Evolutionary conservation across 2,329 filamentous ascomycete species (phyloP).

Genomic region (Lecanicillium sp.): DNA sequence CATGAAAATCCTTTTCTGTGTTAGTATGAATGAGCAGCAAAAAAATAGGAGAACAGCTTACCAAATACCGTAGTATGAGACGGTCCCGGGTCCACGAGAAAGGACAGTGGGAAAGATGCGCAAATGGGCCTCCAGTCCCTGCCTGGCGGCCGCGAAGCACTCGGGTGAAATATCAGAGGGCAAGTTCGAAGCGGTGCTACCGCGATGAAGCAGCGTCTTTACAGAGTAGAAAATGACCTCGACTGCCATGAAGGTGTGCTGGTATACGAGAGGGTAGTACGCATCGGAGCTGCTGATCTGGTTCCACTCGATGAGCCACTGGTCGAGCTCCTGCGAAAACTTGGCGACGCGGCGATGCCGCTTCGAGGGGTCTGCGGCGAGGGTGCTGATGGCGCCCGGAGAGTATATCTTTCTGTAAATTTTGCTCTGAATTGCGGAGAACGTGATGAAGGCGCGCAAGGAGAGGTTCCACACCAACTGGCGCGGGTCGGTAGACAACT

Average conservation of each 20-base stretch:
- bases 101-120: slow-evolving; percentile 15
- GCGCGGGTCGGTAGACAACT: slow-evolving; percentile 8
- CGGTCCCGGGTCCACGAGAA: slow-evolving; percentile 12
- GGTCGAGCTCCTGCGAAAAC: slow-evolving; percentile 12
- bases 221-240: slow-evolving; percentile 20
- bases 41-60: slow-evolving; percentile 4
- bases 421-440: slow-evolving; percentile 14
- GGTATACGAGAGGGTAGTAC: slow-evolving; percentile 15
- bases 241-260: slow-evolving; percentile 15
- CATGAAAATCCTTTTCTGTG: slow-evolving; percentile 19
- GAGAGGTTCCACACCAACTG: slow-evolving; percentile 15
- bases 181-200: slow-evolving; percentile 14
- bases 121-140: slow-evolving; percentile 16
- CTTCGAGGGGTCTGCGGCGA: neutral
- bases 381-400: neutral
- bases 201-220: slow-evolving; percentile 17
- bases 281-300: slow-evolving; percentile 15
- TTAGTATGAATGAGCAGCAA: too few relatives aligned
- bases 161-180: slow-evolving; percentile 15
- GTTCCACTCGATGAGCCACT: slow-evolving; percentile 16
- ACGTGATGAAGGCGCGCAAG: slow-evolving; percentile 11
- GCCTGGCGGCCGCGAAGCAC: slow-evolving; percentile 17
- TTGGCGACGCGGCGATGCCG: slow-evolving; percentile 3
- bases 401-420: slow-evolving; percentile 18
- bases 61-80: slow-evolving; percentile 19